Base-by-base conservation (phyloP, 805 yeast genomes). In the Candida maris region DNA sequence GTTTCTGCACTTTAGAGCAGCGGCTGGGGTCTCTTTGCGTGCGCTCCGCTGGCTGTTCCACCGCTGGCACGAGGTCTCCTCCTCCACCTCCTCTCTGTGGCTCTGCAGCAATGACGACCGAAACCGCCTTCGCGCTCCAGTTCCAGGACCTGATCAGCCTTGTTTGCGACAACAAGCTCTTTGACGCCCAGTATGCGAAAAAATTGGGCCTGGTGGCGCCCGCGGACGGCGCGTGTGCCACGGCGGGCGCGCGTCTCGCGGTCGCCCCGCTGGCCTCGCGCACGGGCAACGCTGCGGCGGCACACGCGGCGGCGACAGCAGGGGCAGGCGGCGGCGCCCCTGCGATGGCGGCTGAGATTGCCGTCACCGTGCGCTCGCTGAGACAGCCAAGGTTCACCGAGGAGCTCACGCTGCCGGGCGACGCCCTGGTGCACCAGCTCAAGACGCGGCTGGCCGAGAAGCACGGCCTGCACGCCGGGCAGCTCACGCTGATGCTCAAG, bases 311-410 rank as follows among this genome's bases (percentile, higher is more conserved):
- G 15, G 28, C 8, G 8, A 12, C 28, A 7, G 12, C 24, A 21
- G 24, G 24, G 12, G 24, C 10, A 9, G 24, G 10, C 8, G 24
- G 12, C 12, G 28, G 16, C 8, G 10, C 28, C 15, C 10, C 28
- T 7, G 28, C 28, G 9, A 13, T 47, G 21, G 19, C 31, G 2
- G 42, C 25, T 9, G 18, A 34, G 3, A 30, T 54, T n/a, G 31
- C 20, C 10, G 60, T 72, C 12, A 49, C 57, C 4, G 67, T 85
- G 54, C 81, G 81, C 57, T 81, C 89, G 20, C 72, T 86, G 37
- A 77, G 79, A 49, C 75, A 81, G 4, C 95, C 95, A 5, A 84
- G 79, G 52, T 82, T 85, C 57, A 56, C 62, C 25, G 44, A 41
- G 3, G 22, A 39, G 12, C 18, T 55, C 7, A 38, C 37, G 14